A percentile compares a stretch with the other conserved stretches of the same genome.
These are phyloP conservation scores for Globisporangium spinosum DNA, from an alignment of 352 stramenopile species.

Conservation along the genomic window DNA sequence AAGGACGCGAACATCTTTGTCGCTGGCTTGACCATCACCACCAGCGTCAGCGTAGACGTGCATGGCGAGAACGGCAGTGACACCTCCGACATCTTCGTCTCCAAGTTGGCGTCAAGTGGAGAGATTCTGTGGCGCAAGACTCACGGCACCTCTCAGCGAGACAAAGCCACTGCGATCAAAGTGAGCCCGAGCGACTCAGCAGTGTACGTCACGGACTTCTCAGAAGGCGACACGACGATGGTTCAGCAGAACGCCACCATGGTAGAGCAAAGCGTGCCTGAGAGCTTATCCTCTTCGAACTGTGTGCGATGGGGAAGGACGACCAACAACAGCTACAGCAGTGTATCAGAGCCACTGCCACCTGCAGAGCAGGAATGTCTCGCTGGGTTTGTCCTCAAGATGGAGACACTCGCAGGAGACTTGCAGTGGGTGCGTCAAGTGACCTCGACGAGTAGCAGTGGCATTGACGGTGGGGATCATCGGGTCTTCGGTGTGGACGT, in stretches of 20 bases:
- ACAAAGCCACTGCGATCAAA: constrained; percentile 6
- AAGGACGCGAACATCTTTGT: constrained; percentile 10
- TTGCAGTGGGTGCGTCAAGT: constrained; percentile 15
- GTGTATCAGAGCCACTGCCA: neutral
- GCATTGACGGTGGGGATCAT: neutral
- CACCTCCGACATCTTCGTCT: constrained; percentile 4
- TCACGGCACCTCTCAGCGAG: neutral
- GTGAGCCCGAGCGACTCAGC: neutral
- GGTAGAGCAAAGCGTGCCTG: no score
- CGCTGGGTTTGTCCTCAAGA: constrained; percentile 22
- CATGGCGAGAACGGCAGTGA: neutral
- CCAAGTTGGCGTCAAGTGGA: constrained; percentile 3
- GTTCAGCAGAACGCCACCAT: no score
- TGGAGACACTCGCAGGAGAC: constrained; percentile 10
- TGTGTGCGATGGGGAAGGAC: neutral
- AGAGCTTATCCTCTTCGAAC: constrained; percentile 1
- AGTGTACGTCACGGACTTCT: constrained; percentile 14
- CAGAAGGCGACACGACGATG: constrained; percentile 1
- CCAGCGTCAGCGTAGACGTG: neutral
- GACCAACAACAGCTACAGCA: neutral
- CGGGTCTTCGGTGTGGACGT: constrained; percentile 27
- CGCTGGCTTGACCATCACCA: neutral
- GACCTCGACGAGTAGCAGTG: neutral
- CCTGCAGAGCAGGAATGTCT: neutral
- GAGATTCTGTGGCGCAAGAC: neutral